Base-by-base conservation (phyloP, 345 rosid genomes). In the Schrenkiella parvula region DNA sequence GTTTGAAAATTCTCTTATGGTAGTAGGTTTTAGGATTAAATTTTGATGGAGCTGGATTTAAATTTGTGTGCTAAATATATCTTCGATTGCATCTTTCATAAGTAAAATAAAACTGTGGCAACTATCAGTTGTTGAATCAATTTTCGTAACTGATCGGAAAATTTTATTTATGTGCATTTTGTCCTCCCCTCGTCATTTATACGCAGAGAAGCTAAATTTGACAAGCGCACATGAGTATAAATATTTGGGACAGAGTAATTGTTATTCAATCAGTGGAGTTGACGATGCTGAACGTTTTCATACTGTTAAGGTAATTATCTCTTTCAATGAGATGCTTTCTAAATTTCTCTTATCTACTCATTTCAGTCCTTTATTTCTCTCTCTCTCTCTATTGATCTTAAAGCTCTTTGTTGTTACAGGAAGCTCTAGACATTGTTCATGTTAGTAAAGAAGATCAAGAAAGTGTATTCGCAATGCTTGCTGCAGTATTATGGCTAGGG, bases 401-500 rank as follows among this genome's bases (percentile, higher is more conserved):
- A 31, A 3, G 18, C 34, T 53, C 51, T 54, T 58, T 68, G 69
- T 50, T 71, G 56, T 77, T 67, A 60, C 81, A 95, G 99, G 99
- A 95, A 82, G 99, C 99, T 73, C 80, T 95, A 68, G 91, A 95
- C 81, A 71, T 85, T 84, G 99, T 95, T 75, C 99, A 95, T 82
- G 90, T 91, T 64, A 89, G 87, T 87, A 85, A 87, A 84, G 96
- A 89, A 80, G 93, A 95, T 81, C 99, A 95, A 72, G 97, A 95
- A 64, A 89, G 85, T 80, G 95, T 89, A 7, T 95, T 91, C 67
- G 89, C 97, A 62, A 91, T 91, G 96, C 91, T 95, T 73, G 87
- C 99, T 74, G 98, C 99, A 37, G 98, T 95, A n/a, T 58, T 95
- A 63, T 95, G 99, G 98, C 79, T 95, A 57, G 99, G 99, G 83